Evolutionary conservation across 2,329 filamentous ascomycete genomes (phyloP).

Genomic region (Biscogniauxia mediterranea): DNA sequence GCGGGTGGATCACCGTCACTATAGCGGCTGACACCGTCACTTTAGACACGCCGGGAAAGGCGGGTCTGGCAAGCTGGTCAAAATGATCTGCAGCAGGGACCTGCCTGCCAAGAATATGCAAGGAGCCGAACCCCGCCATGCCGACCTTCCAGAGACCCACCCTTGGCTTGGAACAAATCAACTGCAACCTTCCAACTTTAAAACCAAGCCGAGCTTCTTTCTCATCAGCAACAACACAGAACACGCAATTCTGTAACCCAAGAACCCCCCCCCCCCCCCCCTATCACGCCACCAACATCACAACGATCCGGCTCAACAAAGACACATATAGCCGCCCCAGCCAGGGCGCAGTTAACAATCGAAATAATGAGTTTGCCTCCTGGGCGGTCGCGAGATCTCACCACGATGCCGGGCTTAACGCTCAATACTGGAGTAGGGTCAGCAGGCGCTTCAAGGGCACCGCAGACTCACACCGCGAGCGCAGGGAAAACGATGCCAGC

Average conservation of each 20-base stretch:
- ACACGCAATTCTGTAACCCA: neutral
- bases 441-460: conserved; percentile 7
- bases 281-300: neutral
- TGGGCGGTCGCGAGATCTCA: conserved; percentile 9
- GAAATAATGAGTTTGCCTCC: neutral
- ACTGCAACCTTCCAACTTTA: neutral
- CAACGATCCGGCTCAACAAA: neutral
- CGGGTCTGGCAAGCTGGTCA: too few species aligned
- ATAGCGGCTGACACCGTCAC: too few species aligned
- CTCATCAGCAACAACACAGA: neutral
- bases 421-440: conserved; percentile 26
- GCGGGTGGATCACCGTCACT: too few species aligned
- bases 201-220: neutral
- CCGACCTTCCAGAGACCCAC: neutral
- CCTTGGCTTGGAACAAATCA: neutral
- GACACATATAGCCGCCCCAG: too few species aligned
- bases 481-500: neutral
- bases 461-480: neutral
- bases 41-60: too few species aligned
- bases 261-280: too few species aligned
- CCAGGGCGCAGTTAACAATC: neutral
- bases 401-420: conserved; percentile 30
- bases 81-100: neutral
- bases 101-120: neutral
- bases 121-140: neutral